phyloP scores from a whole-genome alignment of 331 rosid species.

The Malus hybrid region DNA sequence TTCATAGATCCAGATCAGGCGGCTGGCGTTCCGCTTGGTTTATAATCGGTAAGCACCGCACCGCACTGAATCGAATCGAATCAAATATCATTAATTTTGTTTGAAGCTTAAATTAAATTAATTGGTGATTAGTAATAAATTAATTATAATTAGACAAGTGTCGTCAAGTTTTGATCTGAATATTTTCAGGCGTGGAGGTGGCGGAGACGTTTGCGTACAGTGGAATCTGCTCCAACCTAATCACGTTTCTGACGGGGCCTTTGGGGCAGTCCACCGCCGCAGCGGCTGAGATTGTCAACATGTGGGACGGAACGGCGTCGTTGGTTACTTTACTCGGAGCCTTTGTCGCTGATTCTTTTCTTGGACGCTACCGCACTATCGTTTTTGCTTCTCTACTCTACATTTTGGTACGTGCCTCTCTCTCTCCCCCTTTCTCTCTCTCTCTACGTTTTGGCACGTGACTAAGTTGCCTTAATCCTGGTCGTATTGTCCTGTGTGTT shows the following conservation, averaged over 20 bases:
- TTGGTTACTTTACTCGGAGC: slow-evolving; percentile 45
- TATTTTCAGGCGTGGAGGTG: slow-evolving; percentile 30
- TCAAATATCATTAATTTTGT: background rate
- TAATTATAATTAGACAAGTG: background rate
- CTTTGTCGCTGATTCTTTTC: slow-evolving; percentile 37
- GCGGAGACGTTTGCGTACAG: slow-evolving; percentile 40
- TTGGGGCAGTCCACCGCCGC: slow-evolving; percentile 35
- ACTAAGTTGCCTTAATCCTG: background rate
- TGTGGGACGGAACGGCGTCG: slow-evolving; percentile 38
- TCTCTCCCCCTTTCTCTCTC: background rate
- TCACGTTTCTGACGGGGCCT: slow-evolving; percentile 34
- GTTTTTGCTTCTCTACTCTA: slow-evolving; percentile 27
- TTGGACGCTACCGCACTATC: slow-evolving; percentile 45
- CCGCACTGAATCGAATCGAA: background rate
- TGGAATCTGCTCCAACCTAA: slow-evolving; percentile 37
- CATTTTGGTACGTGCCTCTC: slow-evolving; percentile 20
- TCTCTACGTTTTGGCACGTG: background rate
- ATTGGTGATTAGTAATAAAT: background rate
- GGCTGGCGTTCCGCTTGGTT: slow-evolving; percentile 33
- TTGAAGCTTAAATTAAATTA: background rate
- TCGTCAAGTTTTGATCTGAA: background rate
- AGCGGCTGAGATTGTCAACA: slow-evolving; percentile 38
- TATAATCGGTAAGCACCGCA: slow-evolving; percentile 12
- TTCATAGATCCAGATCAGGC: slow-evolving; percentile 17
- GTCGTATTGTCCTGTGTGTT: too few relatives aligned